phyloP scores from a whole-genome alignment of 805 yeast species.

The Osmozyma mogii region DNA sequence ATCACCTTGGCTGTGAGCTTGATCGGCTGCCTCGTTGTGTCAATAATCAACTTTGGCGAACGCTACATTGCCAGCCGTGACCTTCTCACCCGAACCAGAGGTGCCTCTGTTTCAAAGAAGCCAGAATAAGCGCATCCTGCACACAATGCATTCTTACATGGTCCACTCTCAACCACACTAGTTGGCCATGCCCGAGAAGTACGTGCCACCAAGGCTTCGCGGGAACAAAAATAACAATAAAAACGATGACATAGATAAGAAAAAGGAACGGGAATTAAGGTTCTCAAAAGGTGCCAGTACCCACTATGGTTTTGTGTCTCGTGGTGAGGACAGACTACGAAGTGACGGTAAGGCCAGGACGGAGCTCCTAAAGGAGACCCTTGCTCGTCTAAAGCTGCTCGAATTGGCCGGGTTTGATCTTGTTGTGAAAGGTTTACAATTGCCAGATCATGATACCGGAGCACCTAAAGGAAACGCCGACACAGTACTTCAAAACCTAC shows the following conservation, averaged over 20 bases:
- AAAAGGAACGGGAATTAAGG: conserved; percentile 8
- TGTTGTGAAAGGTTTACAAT: too few species aligned
- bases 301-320: conserved; percentile 48
- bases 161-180: too few species aligned
- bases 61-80: conserved; percentile 2
- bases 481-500: conserved; percentile 20
- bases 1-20: conserved; percentile 28
- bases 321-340: conserved; percentile 42
- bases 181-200: conserved; percentile 1
- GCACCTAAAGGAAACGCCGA: conserved; percentile 14
- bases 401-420: too few species aligned
- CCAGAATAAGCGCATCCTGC: background rate
- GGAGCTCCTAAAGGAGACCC: too few species aligned
- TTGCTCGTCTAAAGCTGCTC: too few species aligned
- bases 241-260: conserved; percentile 12
- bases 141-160: too few species aligned
- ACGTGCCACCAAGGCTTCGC: background rate
- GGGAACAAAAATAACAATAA: background rate
- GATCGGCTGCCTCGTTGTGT: conserved; percentile 14
- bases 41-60: conserved; percentile 7
- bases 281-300: conserved; percentile 1
- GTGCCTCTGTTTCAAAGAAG: background rate
- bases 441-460: too few species aligned
- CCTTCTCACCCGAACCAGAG: conserved; percentile 2
- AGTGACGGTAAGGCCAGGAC: too few species aligned